Conservation (phyloP, 2,329 filamentous ascomycete genomes). For the Sporothrix brunneoviolacea region DNA sequence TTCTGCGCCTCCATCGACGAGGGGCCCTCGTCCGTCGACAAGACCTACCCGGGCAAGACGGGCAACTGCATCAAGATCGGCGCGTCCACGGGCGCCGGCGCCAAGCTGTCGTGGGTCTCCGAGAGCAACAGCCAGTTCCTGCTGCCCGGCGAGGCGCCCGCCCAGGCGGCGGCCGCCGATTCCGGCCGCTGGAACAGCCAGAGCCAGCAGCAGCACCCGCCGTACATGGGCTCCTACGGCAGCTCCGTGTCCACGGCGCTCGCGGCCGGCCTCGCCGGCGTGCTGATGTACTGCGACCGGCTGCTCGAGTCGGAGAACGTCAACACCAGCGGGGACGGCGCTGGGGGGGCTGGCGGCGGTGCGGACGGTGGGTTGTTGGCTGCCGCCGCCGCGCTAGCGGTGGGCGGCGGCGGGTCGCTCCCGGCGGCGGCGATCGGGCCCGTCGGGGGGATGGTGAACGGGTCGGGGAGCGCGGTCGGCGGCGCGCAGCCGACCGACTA, state of each 20-base stretch:
- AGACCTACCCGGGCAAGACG: constrained; percentile 4
- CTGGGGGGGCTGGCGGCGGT: neutral
- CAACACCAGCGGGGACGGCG: neutral
- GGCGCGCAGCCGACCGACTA: neutral
- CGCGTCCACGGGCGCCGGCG: constrained; percentile 1
- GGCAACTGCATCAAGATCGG: constrained; percentile 11
- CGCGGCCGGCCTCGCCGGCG: constrained; percentile 8
- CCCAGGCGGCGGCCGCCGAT: constrained; percentile 46
- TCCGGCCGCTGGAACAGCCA: constrained; percentile 39
- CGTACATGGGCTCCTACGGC: constrained; percentile 8
- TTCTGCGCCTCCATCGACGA: constrained; percentile 13
- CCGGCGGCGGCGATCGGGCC: neutral
- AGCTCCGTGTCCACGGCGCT: constrained; percentile 12
- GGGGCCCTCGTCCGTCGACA: constrained; percentile 2
- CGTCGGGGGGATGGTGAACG: no score
- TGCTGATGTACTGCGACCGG: constrained; percentile 8
- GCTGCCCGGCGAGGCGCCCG: constrained; percentile 10
- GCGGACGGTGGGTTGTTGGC: neutral
- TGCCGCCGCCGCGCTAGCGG: neutral
- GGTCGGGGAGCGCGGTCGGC: neutral
- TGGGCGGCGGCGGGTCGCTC: neutral
- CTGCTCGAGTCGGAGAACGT: constrained; percentile 2
- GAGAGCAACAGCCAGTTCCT: constrained; percentile 12
- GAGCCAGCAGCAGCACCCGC: neutral
- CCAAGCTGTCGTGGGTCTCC: constrained; percentile 9